Percentiles rank a stretch among this genome's conserved stretches.
phyloP scores from a whole-genome alignment of 1,284 basidiomycete genomes.

The Boletus semigastroideus region DNA sequence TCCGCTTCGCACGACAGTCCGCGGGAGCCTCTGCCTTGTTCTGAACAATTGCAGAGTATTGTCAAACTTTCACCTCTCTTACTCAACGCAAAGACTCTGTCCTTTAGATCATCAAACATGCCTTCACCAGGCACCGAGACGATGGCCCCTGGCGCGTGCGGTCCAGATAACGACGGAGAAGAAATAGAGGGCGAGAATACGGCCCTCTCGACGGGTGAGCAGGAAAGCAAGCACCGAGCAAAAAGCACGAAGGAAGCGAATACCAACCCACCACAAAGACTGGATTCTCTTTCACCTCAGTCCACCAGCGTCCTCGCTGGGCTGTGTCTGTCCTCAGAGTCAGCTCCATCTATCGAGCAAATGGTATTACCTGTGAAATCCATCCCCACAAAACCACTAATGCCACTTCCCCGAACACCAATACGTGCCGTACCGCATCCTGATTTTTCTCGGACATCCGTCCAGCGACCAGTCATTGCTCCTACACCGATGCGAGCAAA shows the following conservation, averaged over 20 bases:
- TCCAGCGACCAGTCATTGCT: conserved; percentile 21
- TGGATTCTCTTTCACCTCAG: conserved; percentile 38
- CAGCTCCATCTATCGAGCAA: conserved; percentile 5
- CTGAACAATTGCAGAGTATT: conserved; percentile 6
- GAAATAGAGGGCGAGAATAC: conserved; percentile 1
- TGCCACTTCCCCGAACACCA: conserved; percentile 19
- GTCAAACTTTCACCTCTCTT: not conserved
- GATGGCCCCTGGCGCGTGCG: not conserved
- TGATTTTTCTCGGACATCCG: conserved; percentile 14
- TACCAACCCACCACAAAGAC: conserved; percentile 8
- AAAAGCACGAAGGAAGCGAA: conserved; percentile 6
- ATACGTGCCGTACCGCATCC: conserved; percentile 4
- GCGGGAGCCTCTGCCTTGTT: not conserved
- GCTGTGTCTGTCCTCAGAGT: conserved; percentile 21
- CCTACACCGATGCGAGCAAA: conserved; percentile 24
- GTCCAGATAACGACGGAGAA: not conserved
- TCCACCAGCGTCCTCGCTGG: conserved; percentile 35
- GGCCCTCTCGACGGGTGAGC: not conserved
- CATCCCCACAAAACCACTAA: not conserved
- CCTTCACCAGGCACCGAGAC: not conserved
- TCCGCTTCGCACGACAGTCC: not conserved
- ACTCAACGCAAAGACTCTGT: not conserved
- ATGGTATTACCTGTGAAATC: not conserved
- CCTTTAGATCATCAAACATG: not conserved
- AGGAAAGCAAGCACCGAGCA: conserved; percentile 3